Evolutionary conservation across 441 rosid genomes (phyloP), one percentile per base, ranked within the genome.

Genomic region (Biscutella laevigata): DNA sequence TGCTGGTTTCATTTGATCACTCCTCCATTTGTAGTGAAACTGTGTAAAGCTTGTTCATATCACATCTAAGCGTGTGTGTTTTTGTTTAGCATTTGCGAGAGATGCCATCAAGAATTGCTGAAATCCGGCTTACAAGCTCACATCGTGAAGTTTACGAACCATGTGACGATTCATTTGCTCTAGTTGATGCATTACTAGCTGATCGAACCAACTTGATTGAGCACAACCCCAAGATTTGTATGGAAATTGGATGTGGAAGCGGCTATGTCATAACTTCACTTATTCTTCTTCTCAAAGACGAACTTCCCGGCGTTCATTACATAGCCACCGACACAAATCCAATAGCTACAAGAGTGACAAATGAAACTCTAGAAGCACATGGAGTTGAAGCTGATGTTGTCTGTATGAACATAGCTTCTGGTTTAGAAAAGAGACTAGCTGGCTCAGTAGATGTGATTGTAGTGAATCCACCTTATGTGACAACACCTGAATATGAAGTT

Each of bases 401-500:
- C 43, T 47, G 67, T 45, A 67, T 84, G 0, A 73, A 84, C 69
- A 72, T 88, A 29, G 95, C 82, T 14, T 76, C 82, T 3, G 80
- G 87, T 12, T 35, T 86, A 37, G 92, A 81, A 49, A 68, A 61
- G n/a, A 80, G 82, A 19, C 67, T 86, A 2, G 72, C 73, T 39
- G 86, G 95, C n/a, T 51, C 57, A 19, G 81, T 92, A 5, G 99
- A 92, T 48, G 83, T 92, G 36, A 73, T 92, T 47, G 90, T 86
- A 35, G 99, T 92, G 64, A 92, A 92, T 64, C 97, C 97, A 4
- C 99, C 99, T 30, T 92, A 88, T 39, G 97, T 88, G 27, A 95
- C 97, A 3, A 92, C 97, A 1, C 99, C 95, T 0, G 95, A 88
- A 32, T 75, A 80, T 44, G 99, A 92, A 70, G 97, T 86, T 39